These are phyloP conservation scores for Leptographium procerum DNA, from an alignment of 2,329 filamentous ascomycete genomes.

Conservation along the genomic window DNA sequence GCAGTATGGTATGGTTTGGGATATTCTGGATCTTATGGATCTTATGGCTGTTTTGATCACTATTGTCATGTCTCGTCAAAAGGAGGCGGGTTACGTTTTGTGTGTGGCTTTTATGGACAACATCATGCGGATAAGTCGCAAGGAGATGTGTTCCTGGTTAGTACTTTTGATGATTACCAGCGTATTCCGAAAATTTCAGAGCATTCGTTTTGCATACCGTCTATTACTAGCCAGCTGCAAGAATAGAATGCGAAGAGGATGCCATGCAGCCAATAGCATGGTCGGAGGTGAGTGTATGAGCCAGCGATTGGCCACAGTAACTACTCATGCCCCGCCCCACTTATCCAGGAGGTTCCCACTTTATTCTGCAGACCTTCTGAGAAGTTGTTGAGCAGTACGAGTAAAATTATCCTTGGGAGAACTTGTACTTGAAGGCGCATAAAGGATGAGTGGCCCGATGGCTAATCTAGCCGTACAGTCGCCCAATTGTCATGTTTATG, in stretches of 20 bases:
- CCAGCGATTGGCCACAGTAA: neutral
- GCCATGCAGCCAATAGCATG: neutral
- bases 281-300: neutral
- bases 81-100: neutral
- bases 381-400: neutral
- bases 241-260: no score
- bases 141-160: neutral
- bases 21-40: neutral
- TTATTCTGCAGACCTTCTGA: no score
- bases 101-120: neutral
- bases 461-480: no score
- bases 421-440: no score
- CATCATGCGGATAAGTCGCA: neutral
- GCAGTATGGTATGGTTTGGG: neutral
- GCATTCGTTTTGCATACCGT: neutral
- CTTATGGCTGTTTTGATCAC: neutral
- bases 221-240: no score
- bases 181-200: neutral
- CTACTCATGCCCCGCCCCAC: no score
- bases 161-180: neutral
- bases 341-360: no score
- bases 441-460: no score
- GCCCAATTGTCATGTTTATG: no score
- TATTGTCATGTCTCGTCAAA: neutral
- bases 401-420: no score